phyloP scores from a whole-genome alignment of 176 grass and related monocot genomes.

The sorghum (Sorghum bicolor) region DNA sequence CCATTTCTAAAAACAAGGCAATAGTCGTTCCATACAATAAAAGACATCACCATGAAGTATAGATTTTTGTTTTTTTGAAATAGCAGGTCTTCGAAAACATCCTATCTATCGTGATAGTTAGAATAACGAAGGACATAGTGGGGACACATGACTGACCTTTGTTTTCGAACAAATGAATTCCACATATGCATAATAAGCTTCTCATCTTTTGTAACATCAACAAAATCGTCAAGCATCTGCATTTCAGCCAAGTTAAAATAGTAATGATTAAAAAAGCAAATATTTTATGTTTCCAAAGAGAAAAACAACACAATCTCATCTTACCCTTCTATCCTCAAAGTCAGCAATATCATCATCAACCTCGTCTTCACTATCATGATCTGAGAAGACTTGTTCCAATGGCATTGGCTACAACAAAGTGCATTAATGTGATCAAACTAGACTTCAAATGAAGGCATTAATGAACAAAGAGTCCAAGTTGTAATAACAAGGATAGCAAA shows the following conservation, averaged over 20 bases:
- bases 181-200: constrained; percentile 99
- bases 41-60: background rate
- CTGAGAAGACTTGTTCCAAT: constrained; percentile 86
- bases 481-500: background rate
- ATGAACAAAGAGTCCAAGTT: background rate
- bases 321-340: constrained; percentile 93
- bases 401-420: constrained; percentile 80
- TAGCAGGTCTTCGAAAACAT: background rate
- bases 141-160: constrained; percentile 51
- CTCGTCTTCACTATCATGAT: constrained; percentile 96
- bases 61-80: background rate
- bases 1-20: background rate
- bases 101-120: background rate
- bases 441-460: constrained; percentile 20
- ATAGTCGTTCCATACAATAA: background rate
- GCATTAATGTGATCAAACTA: constrained; percentile 18
- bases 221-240: constrained; percentile 99
- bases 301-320: constrained; percentile 21
- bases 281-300: background rate
- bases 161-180: constrained; percentile 99
- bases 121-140: constrained; percentile 4
- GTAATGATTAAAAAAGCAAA: constrained; percentile 12
- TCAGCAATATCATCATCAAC: constrained; percentile 97
- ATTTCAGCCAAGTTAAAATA: background rate
- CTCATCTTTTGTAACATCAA: constrained; percentile 94